A percentile compares a stretch with the other conserved stretches of the same genome.
Conservation (phyloP, 371 early-diverging fungal genomes). For the Mortierella sp. region DNA sequence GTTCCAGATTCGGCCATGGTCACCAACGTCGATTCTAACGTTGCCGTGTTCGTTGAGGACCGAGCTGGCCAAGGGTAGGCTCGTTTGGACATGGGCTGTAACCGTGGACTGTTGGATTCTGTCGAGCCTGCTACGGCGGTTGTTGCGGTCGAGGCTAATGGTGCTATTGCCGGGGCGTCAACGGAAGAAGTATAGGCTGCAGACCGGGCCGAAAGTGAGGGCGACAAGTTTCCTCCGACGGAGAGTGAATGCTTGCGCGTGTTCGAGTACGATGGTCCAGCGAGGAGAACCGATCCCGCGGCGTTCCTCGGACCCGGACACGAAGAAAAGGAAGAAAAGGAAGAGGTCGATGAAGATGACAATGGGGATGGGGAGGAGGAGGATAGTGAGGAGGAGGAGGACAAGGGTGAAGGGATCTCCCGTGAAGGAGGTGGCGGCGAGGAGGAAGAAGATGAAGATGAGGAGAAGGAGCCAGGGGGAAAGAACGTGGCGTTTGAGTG, state of each 20-base stretch:
- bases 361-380: neutral
- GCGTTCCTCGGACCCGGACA: neutral
- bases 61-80: too few relatives aligned
- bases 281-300: neutral
- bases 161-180: too few relatives aligned
- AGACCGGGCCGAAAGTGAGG: neutral
- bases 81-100: too few relatives aligned
- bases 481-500: neutral
- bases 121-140: too few relatives aligned
- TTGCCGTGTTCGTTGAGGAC: too few relatives aligned
- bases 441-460: neutral
- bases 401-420: neutral
- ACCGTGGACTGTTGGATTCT: too few relatives aligned
- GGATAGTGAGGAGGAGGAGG: neutral
- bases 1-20: too few relatives aligned
- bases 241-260: neutral
- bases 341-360: neutral
- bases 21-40: too few relatives aligned
- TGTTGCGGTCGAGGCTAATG: too few relatives aligned
- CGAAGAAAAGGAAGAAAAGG: conserved; percentile 2
- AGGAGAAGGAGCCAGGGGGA: neutral
- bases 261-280: neutral
- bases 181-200: conserved; percentile 4
- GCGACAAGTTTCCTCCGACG: neutral
- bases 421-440: too few relatives aligned